phyloP scores from a whole-genome alignment of 495 filamentous ascomycete genomes.

The Annulohypoxylon nitens region DNA sequence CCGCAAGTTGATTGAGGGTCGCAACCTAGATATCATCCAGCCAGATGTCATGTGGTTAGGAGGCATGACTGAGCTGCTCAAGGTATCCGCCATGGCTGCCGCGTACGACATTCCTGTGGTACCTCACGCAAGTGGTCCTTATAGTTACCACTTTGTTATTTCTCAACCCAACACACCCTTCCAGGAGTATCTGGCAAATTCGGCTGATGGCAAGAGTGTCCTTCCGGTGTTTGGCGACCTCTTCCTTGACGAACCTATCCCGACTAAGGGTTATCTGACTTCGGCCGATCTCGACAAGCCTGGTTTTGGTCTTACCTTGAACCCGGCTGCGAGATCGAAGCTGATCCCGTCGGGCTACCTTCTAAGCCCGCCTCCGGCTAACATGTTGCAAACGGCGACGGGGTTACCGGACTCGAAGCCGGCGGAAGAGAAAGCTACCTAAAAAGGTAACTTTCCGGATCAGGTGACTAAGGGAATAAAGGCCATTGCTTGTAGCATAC shows the following conservation, averaged over 20 bases:
- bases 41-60: conserved; percentile 98
- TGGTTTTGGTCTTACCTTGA: conserved; percentile 89
- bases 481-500: conserved; percentile 35
- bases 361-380: conserved; percentile 78
- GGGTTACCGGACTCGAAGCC: conserved; percentile 43
- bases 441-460: conserved; percentile 36
- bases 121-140: conserved; percentile 91
- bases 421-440: conserved; percentile 35
- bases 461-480: conserved; percentile 45
- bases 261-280: conserved; percentile 82
- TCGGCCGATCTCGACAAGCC: conserved; percentile 86
- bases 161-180: conserved; percentile 92
- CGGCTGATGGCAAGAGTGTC: conserved; percentile 87
- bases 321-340: conserved; percentile 75
- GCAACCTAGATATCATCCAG: conserved; percentile 92
- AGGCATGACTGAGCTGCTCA: conserved; percentile 90
- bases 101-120: conserved; percentile 95
- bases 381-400: conserved; percentile 62
- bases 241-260: conserved; percentile 91
- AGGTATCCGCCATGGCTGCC: conserved; percentile 86
- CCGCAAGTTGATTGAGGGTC: conserved; percentile 91
- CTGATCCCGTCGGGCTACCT: conserved; percentile 79
- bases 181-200: conserved; percentile 95
- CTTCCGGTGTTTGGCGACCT: conserved; percentile 91
- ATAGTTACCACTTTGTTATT: conserved; percentile 95